Evolutionary conservation across 75 land plant genomes (phyloP), one percentile per base, ranked within the genome.

Genomic region (Adiantum capillusveneris): DNA sequence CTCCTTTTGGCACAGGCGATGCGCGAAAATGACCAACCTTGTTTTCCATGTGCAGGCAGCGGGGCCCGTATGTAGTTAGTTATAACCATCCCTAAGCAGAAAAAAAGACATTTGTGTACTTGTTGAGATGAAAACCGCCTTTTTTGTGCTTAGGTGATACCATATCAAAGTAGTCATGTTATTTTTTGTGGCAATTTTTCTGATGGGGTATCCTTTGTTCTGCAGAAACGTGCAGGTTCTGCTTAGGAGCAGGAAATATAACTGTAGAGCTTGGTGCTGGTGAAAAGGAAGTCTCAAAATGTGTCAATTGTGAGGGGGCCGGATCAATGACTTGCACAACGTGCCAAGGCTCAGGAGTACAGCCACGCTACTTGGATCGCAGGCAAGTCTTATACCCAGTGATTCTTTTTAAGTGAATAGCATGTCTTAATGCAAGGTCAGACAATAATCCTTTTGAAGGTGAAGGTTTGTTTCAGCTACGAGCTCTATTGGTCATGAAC

Each of bases 311-410:
- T 67, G 98, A 93, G 28, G 90, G 87, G n/a, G 83, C 62, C 25
- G 98, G 98, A 22, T 66, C 95, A 20, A 61, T 93, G 45, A 85
- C 95, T 36, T 93, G 98, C 70, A 93, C 98, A 1, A 93, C 98
- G 20, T 93, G 98, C 57, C 98, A 93, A 67, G 98, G 98, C 53
- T 53, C 69, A 36, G 98, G 98, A 1, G 75, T 93, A 53, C 98
- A 93, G 61, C 98, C 98, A 59, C 78, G 98, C 0, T 93, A 85
- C 75, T 81, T 93, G 41, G 98, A 93, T 64, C 81, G 98, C 54
- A 90, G 98, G 94, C 79, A 68, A 56, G 55, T 26, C 14, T 53
- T 53, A 24, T 24, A 5, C 21, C 1, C 55, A 22, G 9, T 53
- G 2, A 25, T 25, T 53, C 5, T 24, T 53, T 53, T 6, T 19